A percentile compares a stretch with the other conserved stretches of the same genome.
These are phyloP conservation scores for Kwoniella botswanensis DNA, from an alignment of 768 basidiomycete genomes.

Conservation along the genomic window DNA sequence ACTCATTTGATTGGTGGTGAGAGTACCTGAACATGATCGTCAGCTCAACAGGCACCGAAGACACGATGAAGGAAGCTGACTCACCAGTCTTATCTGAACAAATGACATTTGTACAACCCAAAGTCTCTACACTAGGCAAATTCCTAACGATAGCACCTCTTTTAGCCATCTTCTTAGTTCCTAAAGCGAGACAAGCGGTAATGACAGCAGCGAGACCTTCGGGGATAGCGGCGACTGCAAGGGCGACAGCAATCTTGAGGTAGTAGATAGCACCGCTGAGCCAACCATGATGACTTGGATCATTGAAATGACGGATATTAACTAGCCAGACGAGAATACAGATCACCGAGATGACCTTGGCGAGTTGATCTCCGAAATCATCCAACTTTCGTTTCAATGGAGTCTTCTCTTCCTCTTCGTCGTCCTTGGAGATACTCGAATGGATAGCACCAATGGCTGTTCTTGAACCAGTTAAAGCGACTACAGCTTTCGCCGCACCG, in stretches of 20 bases:
- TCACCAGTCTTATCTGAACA: conserved; percentile 97
- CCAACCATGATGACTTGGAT: conserved; percentile 86
- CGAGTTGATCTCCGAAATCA: conserved; percentile 96
- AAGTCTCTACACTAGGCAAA: conserved; percentile 93
- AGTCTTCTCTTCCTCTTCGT: conserved; percentile 91
- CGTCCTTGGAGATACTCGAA: conserved; percentile 81
- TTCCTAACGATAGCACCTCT: conserved; percentile 97
- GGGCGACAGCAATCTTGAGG: conserved; percentile 97
- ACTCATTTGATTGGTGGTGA: conserved; percentile 98
- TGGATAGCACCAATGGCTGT: conserved; percentile 98
- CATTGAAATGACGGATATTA: conserved; percentile 94
- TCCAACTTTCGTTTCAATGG: conserved; percentile 96
- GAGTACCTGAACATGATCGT: conserved; percentile 60
- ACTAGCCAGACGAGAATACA: conserved; percentile 98
- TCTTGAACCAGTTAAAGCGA: conserved; percentile 79
- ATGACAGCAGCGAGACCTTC: conserved; percentile 98
- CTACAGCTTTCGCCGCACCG: conserved; percentile 83
- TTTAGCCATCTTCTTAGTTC: conserved; percentile 99
- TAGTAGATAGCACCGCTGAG: conserved; percentile 97
- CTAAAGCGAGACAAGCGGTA: conserved; percentile 92
- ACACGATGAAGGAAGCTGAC: neutral
- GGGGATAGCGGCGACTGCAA: conserved; percentile 98
- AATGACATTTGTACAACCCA: conserved; percentile 97
- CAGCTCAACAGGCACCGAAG: conserved; percentile 5
- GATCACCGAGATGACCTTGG: conserved; percentile 96